A percentile compares a stretch with the other conserved stretches of the same genome.
Evolutionary conservation across 331 rosid genomes (phyloP).

Genomic region (Dryas integrifolia): DNA sequence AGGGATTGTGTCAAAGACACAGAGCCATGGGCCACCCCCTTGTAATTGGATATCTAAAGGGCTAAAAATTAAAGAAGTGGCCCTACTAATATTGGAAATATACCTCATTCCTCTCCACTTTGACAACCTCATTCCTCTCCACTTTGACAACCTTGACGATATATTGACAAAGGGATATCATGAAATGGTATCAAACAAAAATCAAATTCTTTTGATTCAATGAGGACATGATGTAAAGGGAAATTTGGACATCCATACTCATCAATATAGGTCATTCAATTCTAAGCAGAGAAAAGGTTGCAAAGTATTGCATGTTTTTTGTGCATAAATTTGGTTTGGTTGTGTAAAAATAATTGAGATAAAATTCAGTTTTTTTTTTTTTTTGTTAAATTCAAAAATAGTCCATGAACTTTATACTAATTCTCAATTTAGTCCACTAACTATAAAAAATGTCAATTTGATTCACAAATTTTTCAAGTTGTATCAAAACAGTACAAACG

Average conservation of each 20-base stretch:
- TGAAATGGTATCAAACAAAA: slow-evolving; percentile 41
- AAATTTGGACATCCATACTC: slow-evolving; percentile 35
- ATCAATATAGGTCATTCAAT: slow-evolving; percentile 15
- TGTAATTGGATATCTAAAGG: slow-evolving; percentile 46
- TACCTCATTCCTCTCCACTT: slow-evolving; percentile 18
- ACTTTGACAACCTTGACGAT: slow-evolving; percentile 42
- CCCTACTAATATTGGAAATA: slow-evolving; percentile 33
- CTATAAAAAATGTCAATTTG: no score
- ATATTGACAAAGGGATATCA: slow-evolving; percentile 44
- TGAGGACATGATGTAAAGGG: slow-evolving; percentile 39
- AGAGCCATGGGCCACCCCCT: slow-evolving; percentile 40
- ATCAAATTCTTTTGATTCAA: slow-evolving; percentile 49
- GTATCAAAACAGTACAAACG: no score
- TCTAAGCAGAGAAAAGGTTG: slow-evolving; percentile 9
- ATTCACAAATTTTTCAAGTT: no score
- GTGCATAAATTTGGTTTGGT: slow-evolving; percentile 4
- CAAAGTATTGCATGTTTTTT: neutral
- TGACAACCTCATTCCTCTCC: slow-evolving; percentile 30
- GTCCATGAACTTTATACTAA: no score
- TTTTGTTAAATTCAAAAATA: no score
- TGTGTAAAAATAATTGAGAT: slow-evolving; percentile 3
- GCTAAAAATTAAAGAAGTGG: slow-evolving; percentile 24
- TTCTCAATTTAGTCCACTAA: no score
- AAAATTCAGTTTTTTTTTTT: no score
- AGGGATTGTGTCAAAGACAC: slow-evolving; percentile 39